Evolutionary conservation across 129 eudicot species (phyloP).

Genomic region (Heracleum sosnowskyi): DNA sequence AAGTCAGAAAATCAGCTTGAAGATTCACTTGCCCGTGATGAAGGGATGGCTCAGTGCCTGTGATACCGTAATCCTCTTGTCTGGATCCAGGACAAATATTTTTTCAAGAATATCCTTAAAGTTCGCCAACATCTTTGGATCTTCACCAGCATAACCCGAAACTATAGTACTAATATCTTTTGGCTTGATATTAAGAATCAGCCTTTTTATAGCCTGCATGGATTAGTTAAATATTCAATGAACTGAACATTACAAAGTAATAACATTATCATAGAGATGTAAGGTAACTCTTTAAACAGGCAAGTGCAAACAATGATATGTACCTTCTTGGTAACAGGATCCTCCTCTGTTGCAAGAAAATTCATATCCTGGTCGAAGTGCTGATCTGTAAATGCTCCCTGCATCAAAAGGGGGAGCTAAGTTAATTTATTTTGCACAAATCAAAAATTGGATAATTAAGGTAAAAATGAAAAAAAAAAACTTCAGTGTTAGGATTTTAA

Average conservation of each 20-base stretch:
- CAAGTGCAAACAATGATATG: constrained; percentile 1
- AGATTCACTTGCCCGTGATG: constrained; percentile 65
- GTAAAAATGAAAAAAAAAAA: background rate
- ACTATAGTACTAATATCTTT: constrained; percentile 44
- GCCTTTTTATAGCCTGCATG: constrained; percentile 42
- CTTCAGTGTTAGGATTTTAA: background rate
- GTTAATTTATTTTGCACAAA: background rate
- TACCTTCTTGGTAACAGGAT: constrained; percentile 58
- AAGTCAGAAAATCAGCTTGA: constrained; percentile 48
- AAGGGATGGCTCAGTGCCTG: constrained; percentile 58
- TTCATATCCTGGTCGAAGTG: constrained; percentile 55
- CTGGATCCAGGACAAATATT: constrained; percentile 54
- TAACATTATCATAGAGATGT: background rate
- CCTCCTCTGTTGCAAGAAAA: constrained; percentile 56
- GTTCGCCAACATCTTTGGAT: constrained; percentile 47
- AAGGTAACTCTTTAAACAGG: background rate
- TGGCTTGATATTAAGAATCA: constrained; percentile 46
- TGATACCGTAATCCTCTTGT: constrained; percentile 49
- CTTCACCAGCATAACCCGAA: constrained; percentile 46
- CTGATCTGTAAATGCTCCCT: constrained; percentile 53
- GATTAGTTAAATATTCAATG: constrained; percentile 5
- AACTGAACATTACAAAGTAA: background rate
- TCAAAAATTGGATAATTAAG: background rate
- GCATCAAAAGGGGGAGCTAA: constrained; percentile 1
- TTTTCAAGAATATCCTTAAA: constrained; percentile 57